phyloP scores from a whole-genome alignment of 73 alveolate genomes.

The Uronychia setigera region DNA sequence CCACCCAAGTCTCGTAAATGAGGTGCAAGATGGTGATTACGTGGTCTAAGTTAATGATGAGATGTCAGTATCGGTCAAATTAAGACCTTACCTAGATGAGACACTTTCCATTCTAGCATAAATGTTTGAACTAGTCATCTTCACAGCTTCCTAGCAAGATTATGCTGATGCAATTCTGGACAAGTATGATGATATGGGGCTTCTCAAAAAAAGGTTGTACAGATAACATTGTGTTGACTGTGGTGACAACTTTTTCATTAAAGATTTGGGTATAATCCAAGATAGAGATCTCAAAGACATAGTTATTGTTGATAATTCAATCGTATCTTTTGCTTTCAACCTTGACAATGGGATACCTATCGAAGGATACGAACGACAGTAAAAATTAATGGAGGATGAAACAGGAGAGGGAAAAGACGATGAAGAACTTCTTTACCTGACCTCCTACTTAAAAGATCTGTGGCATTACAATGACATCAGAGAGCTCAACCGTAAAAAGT shows the following conservation, averaged over 20 bases:
- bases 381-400: too few species aligned
- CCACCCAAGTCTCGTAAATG: constrained; percentile 17
- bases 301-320: constrained; percentile 66
- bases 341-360: constrained; percentile 79
- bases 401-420: constrained; percentile 44
- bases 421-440: constrained; percentile 52
- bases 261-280: constrained; percentile 60
- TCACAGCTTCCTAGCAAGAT: constrained; percentile 86
- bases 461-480: constrained; percentile 25
- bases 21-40: constrained; percentile 17
- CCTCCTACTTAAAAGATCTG: constrained; percentile 46
- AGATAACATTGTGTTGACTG: constrained; percentile 72
- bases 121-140: constrained; percentile 82
- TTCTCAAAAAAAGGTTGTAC: constrained; percentile 64
- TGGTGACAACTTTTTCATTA: constrained; percentile 55
- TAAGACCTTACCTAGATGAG: constrained; percentile 76
- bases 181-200: constrained; percentile 55
- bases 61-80: constrained; percentile 49
- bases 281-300: constrained; percentile 57
- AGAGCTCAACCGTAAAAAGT: constrained; percentile 4
- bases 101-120: constrained; percentile 66
- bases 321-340: constrained; percentile 66
- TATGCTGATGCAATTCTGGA: constrained; percentile 88
- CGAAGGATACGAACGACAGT: constrained; percentile 45
- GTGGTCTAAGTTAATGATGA: neutral